A percentile compares a stretch with the other conserved stretches of the same genome.
These are phyloP conservation scores for Beauveria medogensis DNA, from an alignment of 2,329 filamentous ascomycete genomes.

Conservation along the genomic window DNA sequence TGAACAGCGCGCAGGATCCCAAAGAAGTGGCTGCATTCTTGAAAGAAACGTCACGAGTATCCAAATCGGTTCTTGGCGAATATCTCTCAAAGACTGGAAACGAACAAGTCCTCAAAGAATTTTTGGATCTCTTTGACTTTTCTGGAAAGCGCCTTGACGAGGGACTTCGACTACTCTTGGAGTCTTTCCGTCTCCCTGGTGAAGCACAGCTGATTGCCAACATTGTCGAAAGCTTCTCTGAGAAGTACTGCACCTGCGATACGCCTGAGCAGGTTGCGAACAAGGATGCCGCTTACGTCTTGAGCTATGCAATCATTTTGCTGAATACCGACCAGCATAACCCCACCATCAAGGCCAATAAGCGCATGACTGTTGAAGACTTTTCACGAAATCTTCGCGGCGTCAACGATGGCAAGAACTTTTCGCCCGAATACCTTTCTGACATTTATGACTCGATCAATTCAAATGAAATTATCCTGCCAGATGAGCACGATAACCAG, in stretches of 20 bases:
- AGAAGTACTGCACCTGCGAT: constrained; percentile 68
- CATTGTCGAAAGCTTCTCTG: constrained; percentile 79
- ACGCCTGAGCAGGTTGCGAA: constrained; percentile 70
- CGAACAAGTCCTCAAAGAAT: constrained; percentile 74
- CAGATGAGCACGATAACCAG: constrained; percentile 94
- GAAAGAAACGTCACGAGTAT: constrained; percentile 77
- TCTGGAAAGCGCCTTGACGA: constrained; percentile 80
- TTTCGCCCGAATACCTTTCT: constrained; percentile 73
- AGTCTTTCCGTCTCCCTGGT: constrained; percentile 86
- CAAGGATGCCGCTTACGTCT: constrained; percentile 79
- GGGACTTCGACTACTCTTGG: constrained; percentile 76
- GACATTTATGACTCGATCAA: constrained; percentile 88
- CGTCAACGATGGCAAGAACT: constrained; percentile 79
- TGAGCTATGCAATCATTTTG: constrained; percentile 96
- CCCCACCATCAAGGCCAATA: constrained; percentile 69
- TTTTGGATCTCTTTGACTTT: constrained; percentile 85
- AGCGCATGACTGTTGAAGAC: constrained; percentile 76
- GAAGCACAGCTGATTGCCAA: constrained; percentile 90
- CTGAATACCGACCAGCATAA: constrained; percentile 97
- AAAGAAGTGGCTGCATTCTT: constrained; percentile 78
- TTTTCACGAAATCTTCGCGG: constrained; percentile 87
- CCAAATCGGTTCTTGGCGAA: constrained; percentile 85
- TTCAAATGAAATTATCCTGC: constrained; percentile 88
- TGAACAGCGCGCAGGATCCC: constrained; percentile 66
- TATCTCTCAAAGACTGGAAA: constrained; percentile 89